Conservation (phyloP, 257 asterid species). For the Cruciata laevipes region DNA sequence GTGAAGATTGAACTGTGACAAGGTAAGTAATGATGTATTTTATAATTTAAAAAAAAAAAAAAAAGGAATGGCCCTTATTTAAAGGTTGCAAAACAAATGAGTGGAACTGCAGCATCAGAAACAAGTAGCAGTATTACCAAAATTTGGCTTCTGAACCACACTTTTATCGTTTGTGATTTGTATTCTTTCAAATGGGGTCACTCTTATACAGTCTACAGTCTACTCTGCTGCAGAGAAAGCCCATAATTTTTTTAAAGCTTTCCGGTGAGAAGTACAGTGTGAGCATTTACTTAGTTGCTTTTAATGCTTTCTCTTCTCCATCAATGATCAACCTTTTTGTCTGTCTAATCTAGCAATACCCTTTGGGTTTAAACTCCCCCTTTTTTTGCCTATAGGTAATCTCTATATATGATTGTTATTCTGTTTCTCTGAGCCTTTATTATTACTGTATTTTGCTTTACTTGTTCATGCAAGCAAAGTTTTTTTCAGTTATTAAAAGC, state of each 20-base stretch:
- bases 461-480: constrained; percentile 36
- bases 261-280: not conserved
- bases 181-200: constrained; percentile 39
- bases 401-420: constrained; percentile 34
- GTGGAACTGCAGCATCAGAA: constrained; percentile 62
- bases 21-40: too few relatives aligned
- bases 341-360: constrained; percentile 8
- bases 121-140: constrained; percentile 17
- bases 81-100: constrained; percentile 83
- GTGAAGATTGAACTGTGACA: too few relatives aligned
- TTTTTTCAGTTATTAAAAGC: constrained; percentile 11
- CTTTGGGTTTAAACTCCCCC: constrained; percentile 1
- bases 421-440: constrained; percentile 41
- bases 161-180: constrained; percentile 30
- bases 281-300: constrained; percentile 17
- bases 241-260: constrained; percentile 14
- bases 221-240: constrained; percentile 28
- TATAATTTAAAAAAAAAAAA: not conserved
- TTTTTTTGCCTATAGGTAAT: constrained; percentile 10
- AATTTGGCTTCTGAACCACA: not conserved
- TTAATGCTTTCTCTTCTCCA: constrained; percentile 20
- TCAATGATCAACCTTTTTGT: constrained; percentile 23
- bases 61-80: constrained; percentile 37
- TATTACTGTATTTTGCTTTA: constrained; percentile 43
- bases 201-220: constrained; percentile 25